Evolutionary conservation across 805 yeast genomes (phyloP).

Genomic region (Saturnispora sanitii): DNA sequence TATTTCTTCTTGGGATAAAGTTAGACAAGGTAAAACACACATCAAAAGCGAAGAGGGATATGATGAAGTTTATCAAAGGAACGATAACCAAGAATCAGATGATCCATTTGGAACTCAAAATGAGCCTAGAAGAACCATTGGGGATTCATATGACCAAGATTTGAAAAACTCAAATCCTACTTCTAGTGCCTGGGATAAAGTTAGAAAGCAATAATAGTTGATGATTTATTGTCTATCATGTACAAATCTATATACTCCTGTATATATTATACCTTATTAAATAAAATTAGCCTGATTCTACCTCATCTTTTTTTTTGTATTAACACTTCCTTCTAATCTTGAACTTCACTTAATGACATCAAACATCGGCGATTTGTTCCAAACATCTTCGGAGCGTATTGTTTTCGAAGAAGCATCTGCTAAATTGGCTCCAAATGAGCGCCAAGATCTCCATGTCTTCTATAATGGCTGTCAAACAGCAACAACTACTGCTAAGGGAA

Average conservation of each 20-base stretch:
- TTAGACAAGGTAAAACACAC: conserved; percentile 12
- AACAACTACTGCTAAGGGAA: conserved; percentile 28
- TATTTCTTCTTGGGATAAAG: conserved; percentile 21
- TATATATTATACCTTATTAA: too few relatives aligned
- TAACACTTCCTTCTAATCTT: neutral
- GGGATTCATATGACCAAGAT: conserved; percentile 6
- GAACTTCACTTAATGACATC: too few relatives aligned
- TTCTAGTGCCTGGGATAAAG: neutral
- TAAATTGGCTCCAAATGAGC: conserved; percentile 31
- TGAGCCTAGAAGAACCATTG: neutral
- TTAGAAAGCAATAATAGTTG: neutral
- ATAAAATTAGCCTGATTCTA: neutral
- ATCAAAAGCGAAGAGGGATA: neutral
- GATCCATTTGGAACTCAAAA: conserved; percentile 5
- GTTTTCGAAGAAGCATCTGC: conserved; percentile 41
- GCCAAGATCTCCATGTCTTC: conserved; percentile 32
- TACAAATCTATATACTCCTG: too few relatives aligned
- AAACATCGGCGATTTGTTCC: conserved; percentile 9
- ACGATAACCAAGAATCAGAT: neutral
- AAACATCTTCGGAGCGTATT: conserved; percentile 31
- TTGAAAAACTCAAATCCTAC: too few relatives aligned
- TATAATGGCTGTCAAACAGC: conserved; percentile 28
- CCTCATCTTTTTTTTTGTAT: neutral
- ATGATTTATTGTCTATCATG: neutral
- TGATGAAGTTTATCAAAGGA: neutral